These are phyloP conservation scores for Amaranthus hypochondriacus DNA, from an alignment of 148 eudicot species.

Conservation along the genomic window DNA sequence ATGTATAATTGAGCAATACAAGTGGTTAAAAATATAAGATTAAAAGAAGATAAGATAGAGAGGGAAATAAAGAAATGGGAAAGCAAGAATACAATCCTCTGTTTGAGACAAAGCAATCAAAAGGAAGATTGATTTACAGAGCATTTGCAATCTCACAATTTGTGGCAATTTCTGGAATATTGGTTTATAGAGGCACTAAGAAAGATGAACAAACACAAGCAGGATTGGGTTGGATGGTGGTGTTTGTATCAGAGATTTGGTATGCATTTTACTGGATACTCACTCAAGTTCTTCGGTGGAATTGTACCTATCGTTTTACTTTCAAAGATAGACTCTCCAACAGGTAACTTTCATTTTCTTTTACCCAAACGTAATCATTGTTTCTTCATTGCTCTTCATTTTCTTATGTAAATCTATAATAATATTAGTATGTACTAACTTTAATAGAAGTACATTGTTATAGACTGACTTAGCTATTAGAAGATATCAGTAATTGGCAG, in stretches of 20 bases:
- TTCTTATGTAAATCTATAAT: no score
- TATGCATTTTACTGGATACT: conserved; percentile 68
- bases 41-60: neutral
- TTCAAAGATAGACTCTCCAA: conserved; percentile 54
- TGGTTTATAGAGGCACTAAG: conserved; percentile 45
- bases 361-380: no score
- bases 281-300: conserved; percentile 60
- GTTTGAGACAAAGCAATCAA: conserved; percentile 39
- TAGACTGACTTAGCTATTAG: no score
- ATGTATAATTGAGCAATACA: no score
- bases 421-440: no score
- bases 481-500: no score
- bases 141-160: conserved; percentile 37
- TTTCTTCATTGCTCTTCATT: no score
- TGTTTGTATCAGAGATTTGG: conserved; percentile 65
- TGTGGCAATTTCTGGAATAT: conserved; percentile 37
- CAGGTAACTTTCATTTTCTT: conserved; percentile 29
- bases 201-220: conserved; percentile 19
- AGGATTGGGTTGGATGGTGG: conserved; percentile 40
- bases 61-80: conserved; percentile 16
- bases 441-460: no score
- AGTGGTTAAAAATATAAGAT: neutral
- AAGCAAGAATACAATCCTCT: conserved; percentile 29
- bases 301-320: conserved; percentile 36
- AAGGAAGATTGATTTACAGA: conserved; percentile 39